Percentiles rank a stretch among this genome's conserved stretches.
These are phyloP conservation scores for Verticillium longisporum DNA, from an alignment of 2,329 filamentous ascomycete genomes.

Conservation along the genomic window DNA sequence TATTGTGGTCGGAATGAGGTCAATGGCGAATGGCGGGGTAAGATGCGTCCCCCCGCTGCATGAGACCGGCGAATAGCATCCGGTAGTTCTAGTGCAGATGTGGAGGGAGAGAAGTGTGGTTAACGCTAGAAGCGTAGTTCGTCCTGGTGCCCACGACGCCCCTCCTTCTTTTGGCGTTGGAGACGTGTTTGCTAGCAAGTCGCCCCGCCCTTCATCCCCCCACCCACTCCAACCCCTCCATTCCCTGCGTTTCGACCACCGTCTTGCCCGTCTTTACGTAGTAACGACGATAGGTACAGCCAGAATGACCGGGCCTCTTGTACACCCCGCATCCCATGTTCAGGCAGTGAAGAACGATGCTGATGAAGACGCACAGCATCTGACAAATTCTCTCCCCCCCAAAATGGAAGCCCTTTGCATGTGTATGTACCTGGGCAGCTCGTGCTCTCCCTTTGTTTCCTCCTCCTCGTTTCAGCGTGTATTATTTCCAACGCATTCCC, in stretches of 20 bases:
- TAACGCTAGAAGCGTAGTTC: background rate
- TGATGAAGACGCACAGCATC: background rate
- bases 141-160: background rate
- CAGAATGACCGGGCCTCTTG: too few species aligned
- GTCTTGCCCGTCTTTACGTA: too few species aligned
- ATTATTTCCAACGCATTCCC: background rate
- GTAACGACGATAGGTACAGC: too few species aligned
- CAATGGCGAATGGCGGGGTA: slow-evolving; percentile 4
- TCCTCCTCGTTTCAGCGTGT: background rate
- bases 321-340: background rate
- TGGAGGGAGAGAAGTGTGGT: background rate
- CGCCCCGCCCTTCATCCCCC: background rate
- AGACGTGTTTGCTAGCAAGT: background rate
- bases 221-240: background rate
- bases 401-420: background rate
- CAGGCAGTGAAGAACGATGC: too few species aligned
- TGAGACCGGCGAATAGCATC: background rate
- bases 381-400: background rate
- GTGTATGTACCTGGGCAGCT: background rate
- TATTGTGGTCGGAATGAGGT: background rate
- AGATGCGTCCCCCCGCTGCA: background rate
- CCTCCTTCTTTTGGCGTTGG: background rate
- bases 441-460: background rate
- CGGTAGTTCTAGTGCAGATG: background rate
- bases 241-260: background rate